Base-by-base conservation (phyloP, 2,329 filamentous ascomycete genomes). In the Fusarium tricinctum region DNA sequence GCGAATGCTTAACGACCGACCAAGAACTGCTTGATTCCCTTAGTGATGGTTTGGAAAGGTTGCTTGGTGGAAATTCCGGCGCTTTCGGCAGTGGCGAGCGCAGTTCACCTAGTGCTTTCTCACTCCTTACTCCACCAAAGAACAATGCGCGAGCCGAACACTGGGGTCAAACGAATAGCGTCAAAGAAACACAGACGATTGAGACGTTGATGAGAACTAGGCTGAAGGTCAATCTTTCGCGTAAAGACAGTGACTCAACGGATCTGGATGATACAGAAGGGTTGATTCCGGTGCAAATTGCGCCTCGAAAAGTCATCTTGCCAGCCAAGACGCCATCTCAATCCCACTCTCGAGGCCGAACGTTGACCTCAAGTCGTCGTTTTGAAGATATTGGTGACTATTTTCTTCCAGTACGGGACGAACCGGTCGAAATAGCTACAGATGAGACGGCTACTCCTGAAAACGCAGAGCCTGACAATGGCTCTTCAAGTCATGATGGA, bases 371-470 rank as follows among this genome's bases (percentile, higher is more conserved):
- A 50, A 45, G 35, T 28, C 59, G 56, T 17, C 58, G 55, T 23
- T 58, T 60, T n/a, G 68, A 73, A 44, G 72, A 69, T 17, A 80
- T 80, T 53, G 70, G 75, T 30, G 70, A 62, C 32, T 80, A 78
- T 63, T 76, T 80, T 38, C 72, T 63, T 26, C 65, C 73, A 9
- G 66, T 54, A 17, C 53, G 55, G 14, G 57, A 66, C 15, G 46
- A 71, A 17, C 69, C 73, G 19, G 77, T 80, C 42, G 63, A 76
- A 19, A 80, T 80, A 67, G 76, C 76, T 49, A 74, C 66, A 26
- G 78, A 80, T 65, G 70, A 77, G 35, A 79, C 78, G 17, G 77
- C 77, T 40, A 79, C 73, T 22, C 56, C 57, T 15, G 72, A 61
- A 35, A 64, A 49, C 17, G 35, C 58, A 39, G 62, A 63, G 33